Conservation (phyloP, 495 filamentous ascomycete genomes). For the Hypoxylon fragiforme region DNA sequence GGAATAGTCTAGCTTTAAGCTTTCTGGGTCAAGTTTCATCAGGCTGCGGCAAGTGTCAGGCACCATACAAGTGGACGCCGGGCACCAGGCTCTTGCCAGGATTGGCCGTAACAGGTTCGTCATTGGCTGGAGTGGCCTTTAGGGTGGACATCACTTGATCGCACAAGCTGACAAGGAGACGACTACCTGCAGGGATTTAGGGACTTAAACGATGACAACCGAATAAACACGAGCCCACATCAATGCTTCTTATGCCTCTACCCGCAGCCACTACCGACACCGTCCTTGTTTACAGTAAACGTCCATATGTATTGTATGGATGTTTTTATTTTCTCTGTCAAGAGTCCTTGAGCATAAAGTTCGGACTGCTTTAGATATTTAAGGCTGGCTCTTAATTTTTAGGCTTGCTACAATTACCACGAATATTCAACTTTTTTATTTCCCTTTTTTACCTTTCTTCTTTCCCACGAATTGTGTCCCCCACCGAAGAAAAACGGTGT, state of each 20-base stretch:
- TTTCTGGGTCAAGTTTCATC: constrained; percentile 8
- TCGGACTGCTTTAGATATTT: constrained; percentile 9
- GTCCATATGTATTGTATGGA: neutral
- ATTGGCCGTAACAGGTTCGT: neutral
- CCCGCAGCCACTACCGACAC: constrained; percentile 11
- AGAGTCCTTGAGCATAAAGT: constrained; percentile 6
- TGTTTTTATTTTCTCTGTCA: neutral
- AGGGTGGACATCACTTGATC: constrained; percentile 6
- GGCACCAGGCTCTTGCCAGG: neutral
- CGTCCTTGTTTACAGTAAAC: constrained; percentile 27
- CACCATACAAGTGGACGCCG: neutral
- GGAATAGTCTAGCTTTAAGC: constrained; percentile 5
- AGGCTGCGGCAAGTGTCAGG: neutral
- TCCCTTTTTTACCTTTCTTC: neutral
- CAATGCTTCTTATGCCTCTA: neutral
- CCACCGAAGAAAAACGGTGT: constrained; percentile 10
- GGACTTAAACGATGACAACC: constrained; percentile 13
- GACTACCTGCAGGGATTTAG: constrained; percentile 24
- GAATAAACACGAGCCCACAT: constrained; percentile 28
- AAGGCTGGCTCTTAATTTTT: constrained; percentile 7
- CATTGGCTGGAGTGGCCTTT: constrained; percentile 6
- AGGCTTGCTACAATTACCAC: constrained; percentile 3
- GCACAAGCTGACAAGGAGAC: constrained; percentile 22
- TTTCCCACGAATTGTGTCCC: neutral
- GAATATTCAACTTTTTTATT: neutral